Evolutionary conservation across 2,329 filamentous ascomycete species (phyloP).

Genomic region (Paecilomyces sp.): DNA sequence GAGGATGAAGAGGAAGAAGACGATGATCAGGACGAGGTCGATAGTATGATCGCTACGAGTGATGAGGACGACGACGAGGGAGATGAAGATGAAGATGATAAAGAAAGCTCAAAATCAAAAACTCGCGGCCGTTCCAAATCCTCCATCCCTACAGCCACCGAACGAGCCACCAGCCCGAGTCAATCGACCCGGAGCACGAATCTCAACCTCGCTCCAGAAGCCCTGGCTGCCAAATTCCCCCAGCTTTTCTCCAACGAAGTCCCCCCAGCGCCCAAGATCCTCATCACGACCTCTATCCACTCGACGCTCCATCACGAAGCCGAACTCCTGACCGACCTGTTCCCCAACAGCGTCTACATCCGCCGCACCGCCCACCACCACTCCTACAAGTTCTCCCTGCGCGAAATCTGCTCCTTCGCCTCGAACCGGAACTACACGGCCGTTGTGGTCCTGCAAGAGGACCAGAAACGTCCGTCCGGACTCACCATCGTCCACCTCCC

Average conservation of each 20-base stretch:
- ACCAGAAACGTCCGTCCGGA: conserved; percentile 75
- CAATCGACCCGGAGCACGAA: conserved; percentile 53
- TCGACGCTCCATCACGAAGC: conserved; percentile 82
- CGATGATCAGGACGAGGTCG: conserved; percentile 52
- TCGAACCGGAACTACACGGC: conserved; percentile 75
- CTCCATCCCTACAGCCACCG: conserved; percentile 30
- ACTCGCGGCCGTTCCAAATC: conserved; percentile 26
- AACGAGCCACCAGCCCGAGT: conserved; percentile 48
- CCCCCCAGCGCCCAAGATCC: conserved; percentile 66
- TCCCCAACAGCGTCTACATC: conserved; percentile 76
- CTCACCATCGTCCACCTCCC: conserved; percentile 81
- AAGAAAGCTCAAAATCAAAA: conserved; percentile 34
- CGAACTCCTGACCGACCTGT: conserved; percentile 67
- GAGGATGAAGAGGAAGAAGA: conserved; percentile 42
- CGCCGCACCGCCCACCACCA: conserved; percentile 76
- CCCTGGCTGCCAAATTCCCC: conserved; percentile 55
- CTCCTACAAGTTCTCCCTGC: conserved; percentile 82
- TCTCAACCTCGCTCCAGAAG: conserved; percentile 53
- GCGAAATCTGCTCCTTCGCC: conserved; percentile 84
- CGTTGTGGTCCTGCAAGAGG: conserved; percentile 79
- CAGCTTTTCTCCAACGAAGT: conserved; percentile 47
- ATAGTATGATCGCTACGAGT: conserved; percentile 64
- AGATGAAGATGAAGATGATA: conserved; percentile 25
- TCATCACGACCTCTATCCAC: conserved; percentile 87
- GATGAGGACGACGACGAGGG: conserved; percentile 35